Conservation (phyloP, 83 land plant genomes). For the Picea engelmannii region DNA sequence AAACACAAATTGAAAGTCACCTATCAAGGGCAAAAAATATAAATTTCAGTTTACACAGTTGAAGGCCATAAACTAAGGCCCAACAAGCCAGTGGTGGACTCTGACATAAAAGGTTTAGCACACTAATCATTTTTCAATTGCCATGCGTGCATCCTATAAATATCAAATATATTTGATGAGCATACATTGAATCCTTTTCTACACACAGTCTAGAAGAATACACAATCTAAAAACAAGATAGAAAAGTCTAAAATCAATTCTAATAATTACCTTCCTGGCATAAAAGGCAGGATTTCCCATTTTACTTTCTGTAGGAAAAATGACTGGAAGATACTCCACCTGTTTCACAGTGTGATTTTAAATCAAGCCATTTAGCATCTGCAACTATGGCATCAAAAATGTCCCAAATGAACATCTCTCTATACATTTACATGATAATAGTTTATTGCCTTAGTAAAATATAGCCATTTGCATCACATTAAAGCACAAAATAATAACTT, state of each 20-base stretch:
- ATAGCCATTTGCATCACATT: not conserved
- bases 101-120: not conserved
- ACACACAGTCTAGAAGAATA: not conserved
- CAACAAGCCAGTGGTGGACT: not conserved
- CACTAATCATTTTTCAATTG: not conserved
- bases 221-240: not conserved
- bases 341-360: slow-evolving; percentile 7
- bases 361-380: not conserved
- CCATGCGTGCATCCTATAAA: slow-evolving; percentile 1
- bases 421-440: not conserved
- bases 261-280: slow-evolving; percentile 49
- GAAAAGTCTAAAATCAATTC: not conserved
- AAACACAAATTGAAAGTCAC: not conserved
- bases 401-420: not conserved
- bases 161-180: not conserved
- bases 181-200: not conserved
- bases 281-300: slow-evolving; percentile 44
- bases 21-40: not conserved
- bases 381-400: not conserved
- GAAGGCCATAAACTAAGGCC: not conserved
- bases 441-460: not conserved
- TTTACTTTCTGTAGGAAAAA: slow-evolving; percentile 36
- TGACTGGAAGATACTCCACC: slow-evolving; percentile 72
- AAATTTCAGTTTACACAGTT: not conserved
- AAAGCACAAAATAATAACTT: not conserved